A percentile compares a stretch with the other conserved stretches of the same genome.
Evolutionary conservation across 257 asterid species (phyloP).

Genomic region (Fraxinus americana): DNA sequence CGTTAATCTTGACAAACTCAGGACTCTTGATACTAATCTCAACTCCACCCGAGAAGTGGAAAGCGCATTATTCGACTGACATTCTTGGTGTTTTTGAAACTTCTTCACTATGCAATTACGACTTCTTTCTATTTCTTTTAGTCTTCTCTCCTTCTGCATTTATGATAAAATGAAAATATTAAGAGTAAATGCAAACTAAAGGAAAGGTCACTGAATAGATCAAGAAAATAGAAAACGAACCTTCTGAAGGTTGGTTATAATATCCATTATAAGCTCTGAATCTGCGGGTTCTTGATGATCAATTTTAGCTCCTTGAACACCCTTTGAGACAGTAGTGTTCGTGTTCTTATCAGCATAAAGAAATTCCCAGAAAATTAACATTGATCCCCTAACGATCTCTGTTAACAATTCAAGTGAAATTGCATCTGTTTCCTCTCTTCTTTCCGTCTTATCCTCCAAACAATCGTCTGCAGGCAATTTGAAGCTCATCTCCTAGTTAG

Average conservation of each 20-base stretch:
- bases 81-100: conserved; percentile 46
- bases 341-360: conserved; percentile 64
- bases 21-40: conserved; percentile 61
- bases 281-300: conserved; percentile 31
- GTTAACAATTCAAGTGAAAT: conserved; percentile 48
- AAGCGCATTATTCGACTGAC: conserved; percentile 26
- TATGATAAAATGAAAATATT: no score
- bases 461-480: conserved; percentile 63
- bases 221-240: conserved; percentile 29
- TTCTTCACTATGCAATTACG: conserved; percentile 75
- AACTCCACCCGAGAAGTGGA: conserved; percentile 61
- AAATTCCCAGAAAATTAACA: conserved; percentile 63
- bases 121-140: conserved; percentile 56
- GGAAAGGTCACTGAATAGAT: no score
- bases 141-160: conserved; percentile 71
- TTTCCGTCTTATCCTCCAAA: conserved; percentile 48
- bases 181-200: no score
- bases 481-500: background rate
- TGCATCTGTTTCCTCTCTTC: conserved; percentile 39
- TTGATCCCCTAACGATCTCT: conserved; percentile 52
- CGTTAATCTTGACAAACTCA: conserved; percentile 58
- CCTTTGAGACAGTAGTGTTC: conserved; percentile 29
- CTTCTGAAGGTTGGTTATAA: conserved; percentile 58
- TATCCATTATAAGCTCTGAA: conserved; percentile 42
- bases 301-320: conserved; percentile 30